Base-by-base conservation (phyloP, 495 filamentous ascomycete genomes). In the Penicillium ochrochloron region DNA sequence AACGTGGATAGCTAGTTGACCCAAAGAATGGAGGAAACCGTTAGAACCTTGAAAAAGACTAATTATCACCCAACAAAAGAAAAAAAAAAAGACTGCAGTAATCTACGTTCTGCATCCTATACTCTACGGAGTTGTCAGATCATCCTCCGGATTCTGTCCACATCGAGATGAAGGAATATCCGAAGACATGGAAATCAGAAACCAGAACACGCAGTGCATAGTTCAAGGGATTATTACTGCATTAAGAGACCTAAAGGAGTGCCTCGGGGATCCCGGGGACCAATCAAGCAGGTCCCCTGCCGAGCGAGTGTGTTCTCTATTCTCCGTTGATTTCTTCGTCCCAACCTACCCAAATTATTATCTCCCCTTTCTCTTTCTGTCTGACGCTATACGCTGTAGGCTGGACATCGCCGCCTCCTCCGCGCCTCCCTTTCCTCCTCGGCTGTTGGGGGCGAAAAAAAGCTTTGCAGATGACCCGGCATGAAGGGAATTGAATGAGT, bases 371-470 rank as follows among this genome's bases (percentile, higher is more conserved):
- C 12, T 23, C 23, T 8, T 15, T 53, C 0, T 27, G 25, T 27
- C 1, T 27, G 25, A 4, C n/a, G n/a, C n/a, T n/a, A n/a, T n/a
- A 27, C 25, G 25, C 25, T 7, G 44, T 48, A 48, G 19, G 19
- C 42, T 7, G 42, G 21, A 46, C 25, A 23, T 48, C 44, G 44
- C 44, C 44, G 11, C 44, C 29, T 17, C 37, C 37, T 17, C 12
- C 14, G 8, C 31, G 8, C 31, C 50, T 53, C 50, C 59, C 50
- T 54, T 56, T 53, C 59, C 34, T 59, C 44, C 42, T 59, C 44
- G 60, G 39, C 60, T 63, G 52, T 50, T 63, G 61, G 56, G 65
- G 60, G 64, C 64, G 50, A 66, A 33, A 59, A 51, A 54, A 52
- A 59, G 48, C 21, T 39, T 33, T 31, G 34, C 55, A 44, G 55